Evolutionary conservation across 2,329 filamentous ascomycete genomes (phyloP).

Genomic region (Bimuria novae-zelandiae): DNA sequence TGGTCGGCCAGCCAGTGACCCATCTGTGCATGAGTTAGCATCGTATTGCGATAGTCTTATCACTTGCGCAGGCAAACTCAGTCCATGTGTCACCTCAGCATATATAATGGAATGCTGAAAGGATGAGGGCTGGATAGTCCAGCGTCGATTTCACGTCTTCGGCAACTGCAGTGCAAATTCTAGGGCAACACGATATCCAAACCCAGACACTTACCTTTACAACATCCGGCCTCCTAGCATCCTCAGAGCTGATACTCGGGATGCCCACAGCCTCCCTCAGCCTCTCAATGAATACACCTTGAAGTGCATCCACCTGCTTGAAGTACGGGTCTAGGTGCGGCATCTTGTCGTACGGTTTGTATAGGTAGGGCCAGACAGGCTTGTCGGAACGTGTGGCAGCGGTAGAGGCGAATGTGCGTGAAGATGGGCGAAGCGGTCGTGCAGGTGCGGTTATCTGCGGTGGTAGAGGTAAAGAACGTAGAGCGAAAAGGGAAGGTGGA

Average conservation of each 20-base stretch:
- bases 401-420: constrained; percentile 15
- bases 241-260: constrained; percentile 91
- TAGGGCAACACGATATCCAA: too few relatives aligned
- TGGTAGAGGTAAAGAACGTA: constrained; percentile 18
- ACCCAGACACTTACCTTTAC: constrained; percentile 74
- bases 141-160: too few relatives aligned
- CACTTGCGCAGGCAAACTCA: too few relatives aligned
- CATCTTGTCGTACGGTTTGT: constrained; percentile 60
- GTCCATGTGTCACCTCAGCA: too few relatives aligned
- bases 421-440: constrained; percentile 18
- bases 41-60: too few relatives aligned
- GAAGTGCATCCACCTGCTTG: constrained; percentile 82
- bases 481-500: constrained; percentile 37
- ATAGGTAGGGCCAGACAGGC: constrained; percentile 53
- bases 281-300: constrained; percentile 84
- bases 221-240: constrained; percentile 86
- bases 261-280: constrained; percentile 93
- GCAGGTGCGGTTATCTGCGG: constrained; percentile 37
- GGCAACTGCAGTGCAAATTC: too few relatives aligned
- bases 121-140: too few relatives aligned
- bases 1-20: constrained; percentile 85
- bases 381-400: constrained; percentile 6
- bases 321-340: constrained; percentile 96
- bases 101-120: too few relatives aligned
- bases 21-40: constrained; percentile 62